These are phyloP conservation scores for Boletus hoseneyae DNA, from an alignment of 1,284 basidiomycete species.

Conservation along the genomic window DNA sequence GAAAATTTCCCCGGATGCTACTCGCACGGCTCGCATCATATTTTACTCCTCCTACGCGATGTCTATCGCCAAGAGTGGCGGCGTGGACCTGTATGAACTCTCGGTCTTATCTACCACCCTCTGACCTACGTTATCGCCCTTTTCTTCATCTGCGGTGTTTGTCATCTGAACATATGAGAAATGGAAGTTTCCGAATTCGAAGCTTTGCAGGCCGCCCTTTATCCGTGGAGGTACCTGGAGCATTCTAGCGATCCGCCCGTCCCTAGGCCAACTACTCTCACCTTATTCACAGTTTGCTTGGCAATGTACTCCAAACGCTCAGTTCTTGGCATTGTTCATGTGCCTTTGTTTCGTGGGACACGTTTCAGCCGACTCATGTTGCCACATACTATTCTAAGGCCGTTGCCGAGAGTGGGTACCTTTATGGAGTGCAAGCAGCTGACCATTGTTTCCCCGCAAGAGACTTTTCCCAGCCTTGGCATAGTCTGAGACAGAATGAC, in stretches of 20 bases:
- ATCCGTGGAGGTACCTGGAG: constrained; percentile 6
- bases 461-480: not conserved
- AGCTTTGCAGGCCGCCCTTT: constrained; percentile 5
- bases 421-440: not conserved
- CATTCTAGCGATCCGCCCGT: not conserved
- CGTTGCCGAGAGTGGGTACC: constrained; percentile 1
- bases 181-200: constrained; percentile 6
- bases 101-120: constrained; percentile 1
- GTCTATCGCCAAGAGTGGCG: constrained; percentile 1
- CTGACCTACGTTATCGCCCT: not conserved
- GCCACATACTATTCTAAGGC: not conserved
- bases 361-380: not conserved
- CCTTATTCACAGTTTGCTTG: constrained; percentile 5
- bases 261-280: not conserved
- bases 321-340: constrained; percentile 8
- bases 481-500: not conserved
- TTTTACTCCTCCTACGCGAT: not conserved
- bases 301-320: not conserved
- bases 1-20: not conserved
- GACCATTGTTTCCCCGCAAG: not conserved
- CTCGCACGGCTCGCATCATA: constrained; percentile 4
- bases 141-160: constrained; percentile 2
- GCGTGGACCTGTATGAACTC: not conserved
- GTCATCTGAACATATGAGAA: constrained; percentile 3
- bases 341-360: constrained; percentile 1